phyloP scores from a whole-genome alignment of 2,329 filamentous ascomycete species.

The Nothophoma quercina region DNA sequence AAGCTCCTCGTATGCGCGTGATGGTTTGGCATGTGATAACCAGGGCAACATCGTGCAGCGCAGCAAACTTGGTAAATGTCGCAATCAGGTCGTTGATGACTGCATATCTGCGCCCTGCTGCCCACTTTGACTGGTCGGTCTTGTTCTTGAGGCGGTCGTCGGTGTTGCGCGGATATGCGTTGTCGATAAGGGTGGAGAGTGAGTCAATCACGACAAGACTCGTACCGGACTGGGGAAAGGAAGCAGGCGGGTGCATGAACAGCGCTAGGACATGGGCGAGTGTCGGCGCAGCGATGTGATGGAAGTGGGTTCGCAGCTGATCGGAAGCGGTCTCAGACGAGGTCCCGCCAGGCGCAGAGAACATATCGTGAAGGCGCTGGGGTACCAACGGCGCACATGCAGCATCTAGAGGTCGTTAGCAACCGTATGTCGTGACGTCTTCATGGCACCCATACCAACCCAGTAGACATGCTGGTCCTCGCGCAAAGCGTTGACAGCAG shows the following conservation, averaged over 20 bases:
- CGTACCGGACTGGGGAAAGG: slow-evolving; percentile 69
- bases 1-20: slow-evolving; percentile 76
- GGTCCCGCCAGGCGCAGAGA: slow-evolving; percentile 34
- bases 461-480: slow-evolving; percentile 74
- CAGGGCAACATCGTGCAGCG: slow-evolving; percentile 74
- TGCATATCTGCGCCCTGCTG: slow-evolving; percentile 60
- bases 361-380: slow-evolving; percentile 58
- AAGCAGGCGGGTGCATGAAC: slow-evolving; percentile 69
- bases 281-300: slow-evolving; percentile 68
- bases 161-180: slow-evolving; percentile 72
- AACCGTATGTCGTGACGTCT: slow-evolving; percentile 8
- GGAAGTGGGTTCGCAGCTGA: slow-evolving; percentile 61
- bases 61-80: slow-evolving; percentile 73
- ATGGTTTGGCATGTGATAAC: slow-evolving; percentile 81
- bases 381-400: slow-evolving; percentile 59
- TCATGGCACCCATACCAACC: slow-evolving; percentile 67
- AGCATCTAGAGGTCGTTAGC: slow-evolving; percentile 53
- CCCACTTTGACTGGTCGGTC: slow-evolving; percentile 57
- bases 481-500: slow-evolving; percentile 69
- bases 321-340: slow-evolving; percentile 30
- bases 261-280: slow-evolving; percentile 75
- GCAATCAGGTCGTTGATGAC: slow-evolving; percentile 72
- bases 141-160: slow-evolving; percentile 53
- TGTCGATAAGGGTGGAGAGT: slow-evolving; percentile 77
- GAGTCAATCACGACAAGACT: slow-evolving; percentile 79